A percentile compares a stretch with the other conserved stretches of the same genome.
Evolutionary conservation across 345 rosid species (phyloP).

Genomic region (Eucalyptus pauciflora): DNA sequence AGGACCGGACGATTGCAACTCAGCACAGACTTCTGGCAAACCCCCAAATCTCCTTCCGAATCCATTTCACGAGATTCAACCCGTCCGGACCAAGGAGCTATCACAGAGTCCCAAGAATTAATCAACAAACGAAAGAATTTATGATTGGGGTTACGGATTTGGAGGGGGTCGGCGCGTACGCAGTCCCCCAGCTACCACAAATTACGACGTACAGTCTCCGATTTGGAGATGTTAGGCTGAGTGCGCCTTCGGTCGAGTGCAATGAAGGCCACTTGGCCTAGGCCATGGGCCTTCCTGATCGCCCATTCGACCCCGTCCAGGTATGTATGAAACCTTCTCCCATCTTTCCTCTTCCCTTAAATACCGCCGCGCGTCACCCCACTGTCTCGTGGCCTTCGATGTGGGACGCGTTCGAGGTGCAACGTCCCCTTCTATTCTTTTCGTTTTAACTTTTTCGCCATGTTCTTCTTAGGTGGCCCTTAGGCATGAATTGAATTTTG

Average conservation of each 20-base stretch:
- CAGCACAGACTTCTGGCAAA: neutral
- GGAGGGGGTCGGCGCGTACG: constrained; percentile 8
- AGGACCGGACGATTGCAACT: neutral
- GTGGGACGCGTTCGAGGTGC: neutral
- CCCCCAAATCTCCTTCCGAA: neutral
- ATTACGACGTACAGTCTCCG: constrained; percentile 13
- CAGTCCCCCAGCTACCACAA: constrained; percentile 12
- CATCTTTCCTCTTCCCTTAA: neutral
- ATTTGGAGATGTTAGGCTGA: constrained; percentile 5
- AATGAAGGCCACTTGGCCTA: constrained; percentile 3
- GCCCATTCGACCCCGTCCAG: constrained; percentile 17
- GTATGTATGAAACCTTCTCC: neutral
- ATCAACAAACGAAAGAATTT: neutral
- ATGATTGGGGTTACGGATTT: neutral
- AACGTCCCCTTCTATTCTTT: neutral
- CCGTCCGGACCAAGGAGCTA: neutral
- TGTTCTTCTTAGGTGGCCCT: neutral
- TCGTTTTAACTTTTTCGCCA: neutral
- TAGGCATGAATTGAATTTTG: neutral
- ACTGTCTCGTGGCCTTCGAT: neutral
- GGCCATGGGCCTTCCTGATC: neutral
- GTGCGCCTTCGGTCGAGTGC: constrained; percentile 2
- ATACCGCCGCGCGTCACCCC: neutral
- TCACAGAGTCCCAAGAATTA: neutral
- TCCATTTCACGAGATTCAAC: fast-evolving